These are phyloP conservation scores for Haplosporangium gracile DNA, from an alignment of 192 early-diverging fungal genomes.

Conservation along the genomic window DNA sequence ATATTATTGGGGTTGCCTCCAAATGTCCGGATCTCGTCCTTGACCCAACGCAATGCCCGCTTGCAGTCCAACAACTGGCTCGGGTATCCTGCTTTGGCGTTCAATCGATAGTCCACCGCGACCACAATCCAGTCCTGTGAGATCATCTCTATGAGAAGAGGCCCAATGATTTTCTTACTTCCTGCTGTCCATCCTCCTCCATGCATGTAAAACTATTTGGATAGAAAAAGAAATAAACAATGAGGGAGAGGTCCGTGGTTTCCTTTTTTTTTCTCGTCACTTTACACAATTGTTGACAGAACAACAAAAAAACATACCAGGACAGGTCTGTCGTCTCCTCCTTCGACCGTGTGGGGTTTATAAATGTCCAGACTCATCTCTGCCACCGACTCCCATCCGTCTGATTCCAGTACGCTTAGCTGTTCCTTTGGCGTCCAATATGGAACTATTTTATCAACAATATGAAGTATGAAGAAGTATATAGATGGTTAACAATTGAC, in stretches of 20 bases:
- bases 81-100: constrained; percentile 60
- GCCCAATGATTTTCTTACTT: constrained; percentile 66
- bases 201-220: constrained; percentile 71
- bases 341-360: constrained; percentile 29
- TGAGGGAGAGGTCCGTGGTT: not conserved
- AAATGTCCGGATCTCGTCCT: constrained; percentile 66
- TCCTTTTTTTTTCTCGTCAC: not conserved
- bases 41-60: constrained; percentile 77
- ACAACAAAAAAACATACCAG: constrained; percentile 31
- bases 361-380: constrained; percentile 56
- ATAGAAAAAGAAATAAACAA: not conserved
- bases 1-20: constrained; percentile 77
- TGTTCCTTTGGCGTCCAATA: constrained; percentile 42
- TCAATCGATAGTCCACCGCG: constrained; percentile 69
- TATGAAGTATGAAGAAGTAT: not conserved
- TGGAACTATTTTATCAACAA: constrained; percentile 20
- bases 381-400: constrained; percentile 36
- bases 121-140: constrained; percentile 69
- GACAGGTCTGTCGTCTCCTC: constrained; percentile 44
- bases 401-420: constrained; percentile 11
- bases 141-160: constrained; percentile 49
- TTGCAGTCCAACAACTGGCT: constrained; percentile 77
- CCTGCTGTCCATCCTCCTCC: constrained; percentile 76
- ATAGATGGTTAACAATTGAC: not conserved
- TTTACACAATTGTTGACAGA: not conserved